These are phyloP conservation scores for Inonotus hispidus DNA, from an alignment of 1,284 basidiomycete genomes.

Conservation along the genomic window DNA sequence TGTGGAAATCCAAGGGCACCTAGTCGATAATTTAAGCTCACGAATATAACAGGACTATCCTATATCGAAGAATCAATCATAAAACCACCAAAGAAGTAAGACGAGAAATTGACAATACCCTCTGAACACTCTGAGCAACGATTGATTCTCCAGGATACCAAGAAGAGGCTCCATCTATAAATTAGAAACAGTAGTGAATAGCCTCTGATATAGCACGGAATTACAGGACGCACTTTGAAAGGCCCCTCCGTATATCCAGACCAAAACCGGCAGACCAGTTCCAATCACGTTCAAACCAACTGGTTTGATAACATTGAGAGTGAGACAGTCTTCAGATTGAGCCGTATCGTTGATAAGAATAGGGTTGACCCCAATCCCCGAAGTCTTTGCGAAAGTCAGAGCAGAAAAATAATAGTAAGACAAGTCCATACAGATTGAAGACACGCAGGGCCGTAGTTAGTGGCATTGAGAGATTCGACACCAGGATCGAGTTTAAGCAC, in stretches of 20 bases:
- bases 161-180: constrained; percentile 28
- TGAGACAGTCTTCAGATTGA: constrained; percentile 42
- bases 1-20: constrained; percentile 46
- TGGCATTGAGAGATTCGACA: constrained; percentile 39
- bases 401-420: neutral
- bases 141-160: constrained; percentile 38
- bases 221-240: constrained; percentile 12
- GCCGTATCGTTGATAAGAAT: neutral
- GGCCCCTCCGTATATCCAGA: constrained; percentile 29
- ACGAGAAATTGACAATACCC: constrained; percentile 29
- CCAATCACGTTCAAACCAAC: constrained; percentile 24
- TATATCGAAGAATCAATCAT: constrained; percentile 13
- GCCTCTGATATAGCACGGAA: too few relatives aligned
- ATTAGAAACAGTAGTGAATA: neutral
- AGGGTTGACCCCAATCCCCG: neutral
- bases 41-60: constrained; percentile 48
- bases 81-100: neutral
- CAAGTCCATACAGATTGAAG: constrained; percentile 35
- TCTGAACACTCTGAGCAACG: constrained; percentile 38
- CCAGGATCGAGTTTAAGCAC: constrained; percentile 37
- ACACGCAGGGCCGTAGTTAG: constrained; percentile 50
- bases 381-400: neutral
- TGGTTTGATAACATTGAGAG: constrained; percentile 42
- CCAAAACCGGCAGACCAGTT: constrained; percentile 33
- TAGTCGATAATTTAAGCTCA: constrained; percentile 51